Evolutionary conservation across 2,329 filamentous ascomycete species (phyloP), one percentile per base, ranked within the genome.

Genomic region (Pseudogymnoascus sp.): DNA sequence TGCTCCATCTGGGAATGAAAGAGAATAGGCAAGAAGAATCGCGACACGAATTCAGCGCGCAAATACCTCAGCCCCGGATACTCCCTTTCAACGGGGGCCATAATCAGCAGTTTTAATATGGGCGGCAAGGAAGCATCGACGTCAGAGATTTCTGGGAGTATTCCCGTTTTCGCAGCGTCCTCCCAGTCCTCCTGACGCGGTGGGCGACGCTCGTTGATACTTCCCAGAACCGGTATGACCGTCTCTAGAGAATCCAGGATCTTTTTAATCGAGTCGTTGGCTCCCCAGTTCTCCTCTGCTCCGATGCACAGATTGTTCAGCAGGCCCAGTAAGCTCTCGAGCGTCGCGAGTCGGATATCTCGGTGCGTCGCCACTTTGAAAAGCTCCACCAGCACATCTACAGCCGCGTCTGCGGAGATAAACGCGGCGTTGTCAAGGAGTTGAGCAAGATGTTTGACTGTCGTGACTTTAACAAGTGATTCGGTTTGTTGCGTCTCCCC

Each of bases 391-490:
- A 78, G 65, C 0, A 75, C 62, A 0, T 69, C 66, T 4, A 28
- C 22, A 15, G 73, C 63, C 14, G 66, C 65, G 0, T 66, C 60
- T 14, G 71, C 65, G 5, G 71, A 68, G 8, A 77, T 66, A 36
- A 72, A 74, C 0, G 69, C 63, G 0, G 72, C 66, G 8, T 68
- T 64, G 5, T 71, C 62, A 14, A 77, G 65, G 2, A 76, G 60
- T 62, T 77, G 71, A 1, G 74, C 74, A 1, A 78, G 68, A 41
- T 73, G 68, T 58, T 78, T 77, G 50, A 76, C 69, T 1, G 76
- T 77, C 0, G 75, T 77, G 3, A 77, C 66, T 60, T 77, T 77
- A 53, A 77, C 64, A 14, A 65, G 25, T 35, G 53, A 58, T 36
- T 9, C 15, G 25, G 43, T 6, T 30, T 37, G 11, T 41, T 62